A percentile compares a stretch with the other conserved stretches of the same genome.
Conservation (phyloP, 2,329 filamentous ascomycete genomes). For the Triangularia setosa region DNA sequence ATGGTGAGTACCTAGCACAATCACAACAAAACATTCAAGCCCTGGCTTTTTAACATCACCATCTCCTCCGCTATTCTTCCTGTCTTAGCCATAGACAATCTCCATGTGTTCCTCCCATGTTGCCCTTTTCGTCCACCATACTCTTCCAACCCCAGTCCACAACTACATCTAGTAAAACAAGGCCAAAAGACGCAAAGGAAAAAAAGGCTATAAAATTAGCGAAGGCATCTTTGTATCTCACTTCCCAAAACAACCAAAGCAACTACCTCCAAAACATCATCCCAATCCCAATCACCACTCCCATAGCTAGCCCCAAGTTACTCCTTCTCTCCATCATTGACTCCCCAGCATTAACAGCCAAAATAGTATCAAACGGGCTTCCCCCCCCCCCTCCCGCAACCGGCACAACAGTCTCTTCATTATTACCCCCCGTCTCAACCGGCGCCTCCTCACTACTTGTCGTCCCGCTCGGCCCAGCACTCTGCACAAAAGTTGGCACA, state of each 20-base stretch:
- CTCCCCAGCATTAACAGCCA: not conserved
- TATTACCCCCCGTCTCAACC: not conserved
- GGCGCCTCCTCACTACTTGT: not conserved
- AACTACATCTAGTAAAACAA: not conserved
- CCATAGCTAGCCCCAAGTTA: not conserved
- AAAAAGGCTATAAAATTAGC: not conserved
- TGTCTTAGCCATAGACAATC: too few species aligned
- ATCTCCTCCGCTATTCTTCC: too few species aligned
- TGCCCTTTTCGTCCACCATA: too few species aligned
- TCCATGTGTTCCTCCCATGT: too few species aligned
- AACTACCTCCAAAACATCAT: not conserved
- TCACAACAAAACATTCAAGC: too few species aligned
- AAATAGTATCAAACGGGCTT: slow-evolving; percentile 27
- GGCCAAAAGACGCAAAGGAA: not conserved
- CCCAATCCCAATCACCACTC: not conserved
- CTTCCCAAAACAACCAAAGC: not conserved
- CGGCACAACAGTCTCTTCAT: not conserved
- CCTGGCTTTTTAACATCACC: too few species aligned
- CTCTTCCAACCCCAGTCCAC: not conserved
- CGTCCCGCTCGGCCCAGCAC: not conserved
- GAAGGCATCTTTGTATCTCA: not conserved
- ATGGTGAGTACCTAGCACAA: too few species aligned
- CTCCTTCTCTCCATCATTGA: not conserved
- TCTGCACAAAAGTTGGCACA: not conserved
- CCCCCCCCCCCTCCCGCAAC: slow-evolving; percentile 17